Conservation (phyloP, 345 rosid species). For the Kernera saxatilis region DNA sequence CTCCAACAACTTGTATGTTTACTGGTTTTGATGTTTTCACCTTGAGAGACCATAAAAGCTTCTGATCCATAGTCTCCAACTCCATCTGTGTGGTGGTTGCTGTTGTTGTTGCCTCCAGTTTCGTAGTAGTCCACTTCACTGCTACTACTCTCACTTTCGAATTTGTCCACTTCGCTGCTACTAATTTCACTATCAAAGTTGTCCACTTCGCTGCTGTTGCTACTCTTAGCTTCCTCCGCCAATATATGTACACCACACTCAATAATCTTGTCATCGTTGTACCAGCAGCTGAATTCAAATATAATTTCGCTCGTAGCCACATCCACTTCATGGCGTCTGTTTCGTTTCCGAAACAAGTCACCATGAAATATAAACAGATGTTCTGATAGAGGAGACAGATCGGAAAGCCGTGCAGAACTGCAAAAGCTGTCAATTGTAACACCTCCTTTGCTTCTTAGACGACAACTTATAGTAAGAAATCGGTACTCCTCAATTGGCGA, state of each 20-base stretch:
- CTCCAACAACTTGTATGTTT: neutral
- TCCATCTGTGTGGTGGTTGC: too few species aligned
- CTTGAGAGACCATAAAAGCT: neutral
- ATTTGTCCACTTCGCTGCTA: neutral
- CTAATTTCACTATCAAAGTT: neutral
- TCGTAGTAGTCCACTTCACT: neutral
- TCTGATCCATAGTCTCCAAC: neutral
- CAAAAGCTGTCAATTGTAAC: neutral
- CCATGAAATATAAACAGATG: neutral
- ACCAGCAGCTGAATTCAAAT: neutral
- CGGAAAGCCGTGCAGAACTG: too few species aligned
- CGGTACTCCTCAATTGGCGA: neutral
- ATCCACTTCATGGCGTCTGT: neutral
- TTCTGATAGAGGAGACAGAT: neutral
- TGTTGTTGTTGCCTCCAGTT: neutral
- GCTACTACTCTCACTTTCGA: neutral
- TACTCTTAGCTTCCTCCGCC: neutral
- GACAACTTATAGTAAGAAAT: neutral
- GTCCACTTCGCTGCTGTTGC: neutral
- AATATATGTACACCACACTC: conserved; percentile 5
- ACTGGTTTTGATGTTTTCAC: neutral
- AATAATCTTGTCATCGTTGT: neutral
- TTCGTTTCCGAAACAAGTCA: neutral
- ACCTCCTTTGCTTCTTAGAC: neutral
- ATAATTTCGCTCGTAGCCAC: neutral